Percentiles rank a stretch among this genome's conserved stretches.
phyloP scores from a whole-genome alignment of 257 asterid genomes.

The Buddleja alternifolia region DNA sequence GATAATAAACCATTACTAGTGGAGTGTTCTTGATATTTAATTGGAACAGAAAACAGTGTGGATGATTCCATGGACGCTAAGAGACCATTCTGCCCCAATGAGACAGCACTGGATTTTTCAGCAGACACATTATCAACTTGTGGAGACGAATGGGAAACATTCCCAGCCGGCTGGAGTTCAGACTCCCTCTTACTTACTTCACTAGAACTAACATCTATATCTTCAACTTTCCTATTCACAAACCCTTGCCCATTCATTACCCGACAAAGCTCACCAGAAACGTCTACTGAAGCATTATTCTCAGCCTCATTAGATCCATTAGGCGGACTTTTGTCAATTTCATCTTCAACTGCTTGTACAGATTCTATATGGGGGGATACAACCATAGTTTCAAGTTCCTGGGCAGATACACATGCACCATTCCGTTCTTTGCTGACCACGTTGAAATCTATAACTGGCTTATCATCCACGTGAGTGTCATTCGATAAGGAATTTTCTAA shows the following conservation, averaged over 20 bases:
- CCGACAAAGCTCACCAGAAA: slow-evolving; percentile 34
- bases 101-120: slow-evolving; percentile 36
- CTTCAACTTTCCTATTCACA: slow-evolving; percentile 31
- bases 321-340: slow-evolving; percentile 31
- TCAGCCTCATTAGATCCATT: slow-evolving; percentile 33
- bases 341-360: slow-evolving; percentile 33
- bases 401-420: slow-evolving; percentile 36
- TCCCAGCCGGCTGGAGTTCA: slow-evolving; percentile 28
- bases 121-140: slow-evolving; percentile 41
- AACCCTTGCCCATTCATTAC: slow-evolving; percentile 36
- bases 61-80: slow-evolving; percentile 43
- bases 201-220: slow-evolving; percentile 30
- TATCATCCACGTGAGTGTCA: slow-evolving; percentile 37
- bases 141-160: slow-evolving; percentile 33
- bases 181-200: slow-evolving; percentile 33
- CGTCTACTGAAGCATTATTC: slow-evolving; percentile 32
- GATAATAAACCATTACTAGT: slow-evolving; percentile 35
- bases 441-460: slow-evolving; percentile 42
- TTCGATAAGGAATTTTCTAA: slow-evolving; percentile 28
- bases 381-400: slow-evolving; percentile 29
- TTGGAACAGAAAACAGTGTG: slow-evolving; percentile 49
- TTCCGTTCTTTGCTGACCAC: slow-evolving; percentile 28
- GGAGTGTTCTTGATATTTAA: slow-evolving; percentile 46
- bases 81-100: slow-evolving; percentile 37
- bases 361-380: slow-evolving; percentile 33